Evolutionary conservation across 441 rosid genomes (phyloP).

Genomic region (Adansonia grandidieri): DNA sequence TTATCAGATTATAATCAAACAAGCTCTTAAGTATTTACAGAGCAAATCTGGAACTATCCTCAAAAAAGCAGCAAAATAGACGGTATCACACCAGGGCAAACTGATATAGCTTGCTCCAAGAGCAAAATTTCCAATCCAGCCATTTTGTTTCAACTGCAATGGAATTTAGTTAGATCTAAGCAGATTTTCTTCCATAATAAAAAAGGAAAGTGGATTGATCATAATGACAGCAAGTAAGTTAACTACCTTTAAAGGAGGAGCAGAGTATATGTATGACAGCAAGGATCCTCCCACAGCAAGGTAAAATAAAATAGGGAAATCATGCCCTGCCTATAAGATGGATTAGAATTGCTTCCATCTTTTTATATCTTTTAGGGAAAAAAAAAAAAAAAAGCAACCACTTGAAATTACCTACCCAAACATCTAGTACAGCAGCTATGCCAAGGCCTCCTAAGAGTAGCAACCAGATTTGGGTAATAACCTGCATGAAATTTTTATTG

Average conservation of each 20-base stretch:
- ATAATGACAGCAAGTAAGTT: constrained; percentile 24
- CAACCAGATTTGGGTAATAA: constrained; percentile 86
- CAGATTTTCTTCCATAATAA: constrained; percentile 27
- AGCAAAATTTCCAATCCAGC: constrained; percentile 97
- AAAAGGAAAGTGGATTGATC: constrained; percentile 13
- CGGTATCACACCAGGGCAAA: constrained; percentile 78
- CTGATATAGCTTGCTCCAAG: constrained; percentile 96
- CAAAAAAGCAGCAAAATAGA: background rate
- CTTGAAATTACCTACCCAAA: constrained; percentile 75
- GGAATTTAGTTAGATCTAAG: constrained; percentile 32
- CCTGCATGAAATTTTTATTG: constrained; percentile 51
- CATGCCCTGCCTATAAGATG: constrained; percentile 80
- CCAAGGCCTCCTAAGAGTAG: constrained; percentile 87
- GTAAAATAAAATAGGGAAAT: constrained; percentile 70
- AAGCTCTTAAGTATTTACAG: no score
- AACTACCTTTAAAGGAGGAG: constrained; percentile 95
- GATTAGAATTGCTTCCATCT: constrained; percentile 30
- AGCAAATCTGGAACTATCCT: no score
- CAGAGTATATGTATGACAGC: constrained; percentile 90
- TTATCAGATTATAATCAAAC: no score
- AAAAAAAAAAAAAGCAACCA: constrained; percentile 5
- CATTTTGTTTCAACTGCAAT: constrained; percentile 95
- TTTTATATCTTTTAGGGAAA: constrained; percentile 14
- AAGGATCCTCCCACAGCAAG: constrained; percentile 98
- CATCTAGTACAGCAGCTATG: constrained; percentile 74